A percentile compares a stretch with the other conserved stretches of the same genome.
Evolutionary conservation across 164 flowering plant species (phyloP).

Genomic region (Amborella trichopoda): DNA sequence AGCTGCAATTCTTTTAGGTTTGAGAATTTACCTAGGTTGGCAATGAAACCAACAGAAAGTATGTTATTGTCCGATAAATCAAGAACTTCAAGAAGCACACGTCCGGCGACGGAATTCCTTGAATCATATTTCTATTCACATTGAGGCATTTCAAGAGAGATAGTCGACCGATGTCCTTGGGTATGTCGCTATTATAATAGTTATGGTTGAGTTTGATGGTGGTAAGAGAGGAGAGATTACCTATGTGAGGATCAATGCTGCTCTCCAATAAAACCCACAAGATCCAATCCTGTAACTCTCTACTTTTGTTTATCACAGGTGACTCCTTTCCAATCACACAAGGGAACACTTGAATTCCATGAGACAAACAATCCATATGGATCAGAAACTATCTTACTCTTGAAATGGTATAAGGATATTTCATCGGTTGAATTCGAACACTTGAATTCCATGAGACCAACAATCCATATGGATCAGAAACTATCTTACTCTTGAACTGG

Average conservation of each 20-base stretch:
- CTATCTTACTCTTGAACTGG: too few species aligned
- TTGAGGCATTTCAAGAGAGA: slow-evolving; percentile 2
- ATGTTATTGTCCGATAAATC: background rate
- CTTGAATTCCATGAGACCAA: slow-evolving; percentile 27
- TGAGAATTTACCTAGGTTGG: background rate
- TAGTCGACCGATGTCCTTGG: slow-evolving; percentile 20
- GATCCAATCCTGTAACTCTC: slow-evolving; percentile 15
- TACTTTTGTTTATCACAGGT: background rate
- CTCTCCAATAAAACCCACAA: slow-evolving; percentile 12
- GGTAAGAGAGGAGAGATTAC: slow-evolving; percentile 19
- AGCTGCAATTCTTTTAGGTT: background rate
- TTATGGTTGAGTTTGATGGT: slow-evolving; percentile 13
- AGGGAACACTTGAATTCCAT: slow-evolving; percentile 21
- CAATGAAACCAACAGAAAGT: background rate
- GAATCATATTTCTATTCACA: slow-evolving; percentile 12
- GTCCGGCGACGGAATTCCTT: slow-evolving; percentile 3
- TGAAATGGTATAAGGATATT: too few species aligned
- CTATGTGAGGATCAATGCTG: slow-evolving; percentile 12
- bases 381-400: too few species aligned
- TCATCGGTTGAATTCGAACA: too few species aligned
- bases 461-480: slow-evolving; percentile 15
- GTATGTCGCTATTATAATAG: slow-evolving; percentile 15
- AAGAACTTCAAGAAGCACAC: background rate
- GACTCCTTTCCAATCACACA: slow-evolving; percentile 29
- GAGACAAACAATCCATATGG: slow-evolving; percentile 15